A percentile compares a stretch with the other conserved stretches of the same genome.
Conservation (phyloP, 345 rosid species). For the Eucalyptus regnans region DNA sequence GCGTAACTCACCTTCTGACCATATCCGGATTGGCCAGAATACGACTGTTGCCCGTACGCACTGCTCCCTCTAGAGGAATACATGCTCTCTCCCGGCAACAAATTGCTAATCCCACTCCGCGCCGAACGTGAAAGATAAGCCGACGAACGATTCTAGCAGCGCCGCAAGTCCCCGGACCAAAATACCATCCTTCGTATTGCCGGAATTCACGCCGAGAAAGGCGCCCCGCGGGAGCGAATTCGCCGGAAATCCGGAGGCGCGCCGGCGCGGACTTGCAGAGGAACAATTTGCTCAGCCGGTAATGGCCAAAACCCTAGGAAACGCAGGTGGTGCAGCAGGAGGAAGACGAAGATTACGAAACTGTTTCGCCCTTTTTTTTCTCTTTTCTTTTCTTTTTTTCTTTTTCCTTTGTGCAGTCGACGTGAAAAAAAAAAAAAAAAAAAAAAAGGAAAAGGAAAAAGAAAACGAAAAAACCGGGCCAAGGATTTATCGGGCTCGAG, state of each 20-base stretch:
- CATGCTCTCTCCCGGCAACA: constrained; percentile 26
- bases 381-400: not conserved
- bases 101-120: not conserved
- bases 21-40: constrained; percentile 71
- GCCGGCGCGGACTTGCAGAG: not conserved
- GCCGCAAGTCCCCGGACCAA: not conserved
- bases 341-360: not conserved
- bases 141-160: not conserved
- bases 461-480: not conserved
- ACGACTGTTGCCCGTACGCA: constrained; percentile 70
- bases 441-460: not conserved
- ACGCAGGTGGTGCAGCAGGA: not conserved
- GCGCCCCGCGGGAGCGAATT: not conserved
- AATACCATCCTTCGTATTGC: not conserved
- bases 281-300: not conserved
- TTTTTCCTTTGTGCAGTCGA: not conserved
- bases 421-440: not conserved
- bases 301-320: not conserved
- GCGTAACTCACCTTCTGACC: constrained; percentile 54
- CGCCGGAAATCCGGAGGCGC: not conserved
- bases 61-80: constrained; percentile 63
- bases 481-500: not conserved
- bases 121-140: not conserved
- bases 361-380: not conserved
- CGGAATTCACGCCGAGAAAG: not conserved